Evolutionary conservation across 2,329 filamentous ascomycete genomes (phyloP), one percentile per base, ranked within the genome.

Genomic region (Fusarium sp.): DNA sequence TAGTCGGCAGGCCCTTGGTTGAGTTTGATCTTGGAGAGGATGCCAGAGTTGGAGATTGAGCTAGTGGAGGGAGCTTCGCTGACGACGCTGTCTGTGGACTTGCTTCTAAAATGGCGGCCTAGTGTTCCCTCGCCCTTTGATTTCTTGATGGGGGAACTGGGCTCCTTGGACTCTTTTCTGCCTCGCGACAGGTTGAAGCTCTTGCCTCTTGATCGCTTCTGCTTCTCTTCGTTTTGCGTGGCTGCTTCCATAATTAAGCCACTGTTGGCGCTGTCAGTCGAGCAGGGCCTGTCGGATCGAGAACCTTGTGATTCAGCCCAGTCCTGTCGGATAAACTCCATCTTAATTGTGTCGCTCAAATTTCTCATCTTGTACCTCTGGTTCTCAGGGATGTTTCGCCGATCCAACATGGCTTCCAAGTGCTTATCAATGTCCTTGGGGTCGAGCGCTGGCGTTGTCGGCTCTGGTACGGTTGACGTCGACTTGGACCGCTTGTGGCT

Each of bases 311-410:
- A 90, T 78, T 91, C 91, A 9, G 88, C 89, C 84, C 92, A 93
- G 77, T 98, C 93, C 78, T 97, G 94, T 55, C 91, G 90, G 74
- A 98, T 94, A 75, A 99, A 97, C 77, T 98, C 94, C 77, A 94
- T 93, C 81, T 99, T 99, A 83, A 98, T 94, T 37, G 92, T 91
- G 70, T 93, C 87, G 67, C 93, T 93, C 64, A 99, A 84, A 59
- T 90, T 94, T 46, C 95, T 89, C 94, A 99, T 98, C 82, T 97
- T 97, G 79, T 95, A 93, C 58, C 95, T 88, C 84, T 97, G 94
- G 69, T 97, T 92, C 76, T 97, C 93, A 5, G 95, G 94, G 57
- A 98, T 97, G 75, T 98, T 97, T 69, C 95, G 88, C 19, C 94
- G 90, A 77, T 97, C 93, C 79, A 97, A 78, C 79, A 89, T 85